phyloP scores from a whole-genome alignment of 495 filamentous ascomycete genomes.

The Xylaria grammica region DNA sequence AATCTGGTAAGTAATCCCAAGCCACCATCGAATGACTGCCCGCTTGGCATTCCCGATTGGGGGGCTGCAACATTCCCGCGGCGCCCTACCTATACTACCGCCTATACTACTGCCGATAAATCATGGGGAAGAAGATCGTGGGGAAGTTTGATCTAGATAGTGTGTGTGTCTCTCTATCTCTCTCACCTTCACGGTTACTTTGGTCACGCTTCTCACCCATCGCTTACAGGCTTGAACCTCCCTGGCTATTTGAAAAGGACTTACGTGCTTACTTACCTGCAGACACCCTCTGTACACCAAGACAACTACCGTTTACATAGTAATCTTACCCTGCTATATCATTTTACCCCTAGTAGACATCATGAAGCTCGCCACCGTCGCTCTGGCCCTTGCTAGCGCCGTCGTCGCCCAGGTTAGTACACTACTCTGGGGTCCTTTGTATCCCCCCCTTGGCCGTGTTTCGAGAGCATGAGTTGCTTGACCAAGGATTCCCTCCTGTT shows the following conservation, averaged over 20 bases:
- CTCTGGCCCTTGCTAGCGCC: constrained; percentile 36
- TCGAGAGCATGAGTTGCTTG: no score
- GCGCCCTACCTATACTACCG: background rate
- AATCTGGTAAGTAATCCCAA: constrained; percentile 1
- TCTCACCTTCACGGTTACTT: background rate
- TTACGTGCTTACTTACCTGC: no score
- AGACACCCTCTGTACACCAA: no score
- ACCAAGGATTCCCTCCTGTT: no score
- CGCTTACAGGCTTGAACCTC: constrained; percentile 1
- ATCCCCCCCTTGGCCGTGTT: no score
- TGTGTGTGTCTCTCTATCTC: background rate
- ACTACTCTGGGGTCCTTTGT: no score
- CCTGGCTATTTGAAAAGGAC: background rate
- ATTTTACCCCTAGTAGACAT: constrained; percentile 22
- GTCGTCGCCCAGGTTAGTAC: constrained; percentile 41
- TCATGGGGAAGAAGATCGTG: constrained; percentile 14
- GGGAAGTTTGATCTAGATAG: constrained; percentile 9
- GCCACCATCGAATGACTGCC: background rate
- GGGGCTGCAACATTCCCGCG: background rate
- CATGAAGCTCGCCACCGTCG: constrained; percentile 49
- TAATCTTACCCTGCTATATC: background rate
- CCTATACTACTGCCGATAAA: background rate
- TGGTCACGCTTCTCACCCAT: background rate
- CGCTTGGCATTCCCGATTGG: constrained; percentile 16
- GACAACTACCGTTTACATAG: background rate